Evolutionary conservation across 306 rosid genomes (phyloP), one percentile per base, ranked within the genome.

Genomic region (Adenanthera pavonina): DNA sequence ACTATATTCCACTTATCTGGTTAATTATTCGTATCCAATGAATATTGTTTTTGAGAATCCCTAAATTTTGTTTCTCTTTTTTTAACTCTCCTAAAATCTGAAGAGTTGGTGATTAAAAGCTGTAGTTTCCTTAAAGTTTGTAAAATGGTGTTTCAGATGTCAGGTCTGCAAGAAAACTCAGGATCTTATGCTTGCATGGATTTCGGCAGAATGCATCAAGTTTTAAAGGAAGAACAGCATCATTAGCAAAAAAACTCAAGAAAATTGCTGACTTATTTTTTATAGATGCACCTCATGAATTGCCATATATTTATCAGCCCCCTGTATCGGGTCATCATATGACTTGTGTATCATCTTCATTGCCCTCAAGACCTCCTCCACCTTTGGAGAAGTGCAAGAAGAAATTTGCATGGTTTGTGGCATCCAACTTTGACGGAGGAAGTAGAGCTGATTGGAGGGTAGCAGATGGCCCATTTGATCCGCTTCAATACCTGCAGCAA

Each of bases 191-290:
- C 88, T 87, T 95, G 85, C 99, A 93, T 6, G 99, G 99, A 78
- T 93, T 95, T 86, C 90, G 97, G 41, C 98, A 95, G 88, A 90
- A 95, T 83, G 98, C 94, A 17, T 92, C 97, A 4, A 79, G 96
- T 75, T 95, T 95, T 82, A 93, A 88, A 80, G 97, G 99, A 80
- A 88, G 98, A 87, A 90, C 98, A 10, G 86, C 97, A 83, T 93
- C 99, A 17, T 75, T 93, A 72, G 88, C 96, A 44, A 95, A 95
- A 84, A 95, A 93, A 78, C 93, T 93, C 69, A 93, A 93, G 81
- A 87, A 69, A 81, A 83, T 89, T 44, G 86, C 85, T 81, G 97
- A 95, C 83, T 86, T 93, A 59, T 79, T 91, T 70, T 95, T 87
- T 60, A 76, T 93, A 0, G 96, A 95, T 66, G 99, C 97, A 20